Conservation (phyloP, 768 basidiomycete genomes). For the Gautieria morchelliformis region DNA sequence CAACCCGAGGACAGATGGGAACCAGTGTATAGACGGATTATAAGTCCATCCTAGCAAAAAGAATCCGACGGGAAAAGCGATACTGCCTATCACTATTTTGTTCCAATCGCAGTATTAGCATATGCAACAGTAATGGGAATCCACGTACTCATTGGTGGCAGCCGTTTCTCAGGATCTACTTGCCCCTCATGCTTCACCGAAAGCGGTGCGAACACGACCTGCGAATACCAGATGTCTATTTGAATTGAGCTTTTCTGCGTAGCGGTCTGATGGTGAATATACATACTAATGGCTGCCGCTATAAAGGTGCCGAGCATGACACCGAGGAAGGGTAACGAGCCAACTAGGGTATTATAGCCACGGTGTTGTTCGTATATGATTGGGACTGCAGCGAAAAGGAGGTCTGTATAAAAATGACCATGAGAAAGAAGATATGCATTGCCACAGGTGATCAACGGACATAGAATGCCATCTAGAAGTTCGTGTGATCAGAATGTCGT, state of each 20-base stretch:
- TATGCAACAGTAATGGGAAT: background rate
- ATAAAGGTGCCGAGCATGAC: slow-evolving; percentile 22
- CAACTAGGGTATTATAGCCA: slow-evolving; percentile 21
- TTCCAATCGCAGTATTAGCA: background rate
- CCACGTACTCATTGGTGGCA: slow-evolving; percentile 21
- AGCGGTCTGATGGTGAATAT: background rate
- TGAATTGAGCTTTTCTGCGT: background rate
- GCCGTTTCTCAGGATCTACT: slow-evolving; percentile 21
- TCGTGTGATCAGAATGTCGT: background rate
- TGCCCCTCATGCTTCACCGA: slow-evolving; percentile 14
- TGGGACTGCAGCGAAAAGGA: slow-evolving; percentile 18
- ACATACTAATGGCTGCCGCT: slow-evolving; percentile 18
- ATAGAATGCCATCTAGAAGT: slow-evolving; percentile 17
- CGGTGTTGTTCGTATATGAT: slow-evolving; percentile 20
- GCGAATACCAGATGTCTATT: slow-evolving; percentile 16
- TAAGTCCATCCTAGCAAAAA: slow-evolving; percentile 22
- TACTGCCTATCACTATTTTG: slow-evolving; percentile 17
- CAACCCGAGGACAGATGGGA: slow-evolving; percentile 19
- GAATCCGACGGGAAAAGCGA: slow-evolving; percentile 22
- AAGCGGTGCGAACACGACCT: slow-evolving; percentile 16
- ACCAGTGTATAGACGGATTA: slow-evolving; percentile 15
- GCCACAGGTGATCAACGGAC: slow-evolving; percentile 10
- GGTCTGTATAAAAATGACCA: background rate
- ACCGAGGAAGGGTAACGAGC: slow-evolving; percentile 21
- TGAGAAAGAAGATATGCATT: background rate